These are phyloP conservation scores for Podospora australis DNA, from an alignment of 495 filamentous ascomycete species.

Conservation along the genomic window DNA sequence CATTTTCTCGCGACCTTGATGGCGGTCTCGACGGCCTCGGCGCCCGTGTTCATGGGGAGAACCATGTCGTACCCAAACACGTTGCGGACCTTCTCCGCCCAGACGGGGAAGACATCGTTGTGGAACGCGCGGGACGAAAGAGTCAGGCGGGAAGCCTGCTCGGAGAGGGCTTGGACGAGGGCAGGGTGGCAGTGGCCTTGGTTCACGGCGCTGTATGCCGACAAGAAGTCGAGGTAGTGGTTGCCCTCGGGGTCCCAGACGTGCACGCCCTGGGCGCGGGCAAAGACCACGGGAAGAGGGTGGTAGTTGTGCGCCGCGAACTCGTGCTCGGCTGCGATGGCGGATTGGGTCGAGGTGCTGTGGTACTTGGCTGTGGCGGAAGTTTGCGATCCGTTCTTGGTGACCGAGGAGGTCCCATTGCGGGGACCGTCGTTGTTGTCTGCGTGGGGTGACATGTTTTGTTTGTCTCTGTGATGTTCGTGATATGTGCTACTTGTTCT, in stretches of 20 bases:
- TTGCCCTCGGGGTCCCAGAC: conserved; percentile 98
- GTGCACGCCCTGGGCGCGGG: conserved; percentile 70
- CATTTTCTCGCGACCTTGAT: conserved; percentile 98
- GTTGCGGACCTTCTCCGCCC: conserved; percentile 83
- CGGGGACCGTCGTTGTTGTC: conserved; percentile 25
- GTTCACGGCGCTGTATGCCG: conserved; percentile 96
- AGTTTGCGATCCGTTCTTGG: conserved; percentile 26
- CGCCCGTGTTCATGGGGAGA: conserved; percentile 97
- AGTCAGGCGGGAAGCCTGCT: conserved; percentile 85
- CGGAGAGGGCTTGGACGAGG: conserved; percentile 78
- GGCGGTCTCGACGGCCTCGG: conserved; percentile 96
- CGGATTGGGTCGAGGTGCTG: conserved; percentile 67
- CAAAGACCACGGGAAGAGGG: conserved; percentile 88
- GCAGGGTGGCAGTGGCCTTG: conserved; percentile 98
- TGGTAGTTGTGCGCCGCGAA: conserved; percentile 99
- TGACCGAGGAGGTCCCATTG: conserved; percentile 12
- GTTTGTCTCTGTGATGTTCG: neutral
- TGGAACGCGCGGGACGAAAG: conserved; percentile 95
- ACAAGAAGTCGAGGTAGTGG: conserved; percentile 96
- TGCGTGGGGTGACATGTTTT: conserved; percentile 54
- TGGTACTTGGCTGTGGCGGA: conserved; percentile 55
- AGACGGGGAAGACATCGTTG: conserved; percentile 97
- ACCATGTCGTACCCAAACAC: conserved; percentile 97
- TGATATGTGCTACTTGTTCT: no score
- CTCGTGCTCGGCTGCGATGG: conserved; percentile 72